Evolutionary conservation across 768 basidiomycete species (phyloP), one percentile per base, ranked within the genome.

Genomic region (Kwoniella botswanensis): DNA sequence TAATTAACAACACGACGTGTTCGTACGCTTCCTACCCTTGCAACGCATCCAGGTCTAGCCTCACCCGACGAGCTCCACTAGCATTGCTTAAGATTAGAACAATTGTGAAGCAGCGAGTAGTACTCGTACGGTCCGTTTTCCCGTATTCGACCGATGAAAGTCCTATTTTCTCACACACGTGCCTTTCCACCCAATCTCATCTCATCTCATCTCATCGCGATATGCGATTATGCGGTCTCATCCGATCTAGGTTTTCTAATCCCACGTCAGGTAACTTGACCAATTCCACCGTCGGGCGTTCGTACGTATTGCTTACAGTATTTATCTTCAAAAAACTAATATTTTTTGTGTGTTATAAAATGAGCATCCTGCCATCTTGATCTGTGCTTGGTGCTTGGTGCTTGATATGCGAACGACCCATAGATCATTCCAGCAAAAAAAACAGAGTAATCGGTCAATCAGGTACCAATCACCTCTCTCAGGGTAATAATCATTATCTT

Each of bases 371-470:
- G 35, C 35, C 35, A 35, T 35, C 35, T 35, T 9, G 35, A 35
- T 35, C 35, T 35, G 35, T 6, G 35, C 35, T 35, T 7, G 6
- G 35, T 35, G 35, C 35, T 35, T 7, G 35, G 12, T 50, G 46
- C 12, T 15, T 15, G 17, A 46, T 46, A 60, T 42, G 26, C 35
- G 43, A 60, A 41, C 59, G 59, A 61, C 35, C 7, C 35, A 35
- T 61, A 61, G 59, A 61, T 61, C 42, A 61, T 61, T 61, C 59
- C 59, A 61, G 59, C 41, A 29, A 50, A 46, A 50, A 13, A 50
- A 18, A 50, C 46, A 50, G 2, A 22, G n/a, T 29, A 61, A 42
- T 61, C 35, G 35, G 42, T 18, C 59, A 61, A 61, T 43, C 41
- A 61, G 57, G 57, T 59, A 59, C 57, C 29, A 17, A 26, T 56